phyloP scores from a whole-genome alignment of 2,329 filamentous ascomycete genomes.

The Fusarium citri region DNA sequence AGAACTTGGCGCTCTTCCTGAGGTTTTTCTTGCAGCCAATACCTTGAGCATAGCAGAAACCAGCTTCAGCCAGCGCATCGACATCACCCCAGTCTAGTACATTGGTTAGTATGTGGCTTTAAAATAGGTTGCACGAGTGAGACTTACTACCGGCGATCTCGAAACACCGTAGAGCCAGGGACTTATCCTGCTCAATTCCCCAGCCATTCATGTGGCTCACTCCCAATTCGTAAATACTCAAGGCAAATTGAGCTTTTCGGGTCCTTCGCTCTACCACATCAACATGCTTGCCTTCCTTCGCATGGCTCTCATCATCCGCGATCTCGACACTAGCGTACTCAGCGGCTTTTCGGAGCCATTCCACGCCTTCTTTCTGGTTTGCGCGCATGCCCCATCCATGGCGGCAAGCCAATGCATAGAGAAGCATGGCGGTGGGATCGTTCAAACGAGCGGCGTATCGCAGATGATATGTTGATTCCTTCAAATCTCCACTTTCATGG shows the following conservation, averaged over 20 bases:
- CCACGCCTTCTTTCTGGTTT: constrained; percentile 88
- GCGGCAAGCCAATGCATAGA: constrained; percentile 93
- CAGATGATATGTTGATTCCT: constrained; percentile 96
- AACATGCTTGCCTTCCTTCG: constrained; percentile 71
- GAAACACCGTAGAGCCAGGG: constrained; percentile 89
- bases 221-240: constrained; percentile 95
- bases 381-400: constrained; percentile 98
- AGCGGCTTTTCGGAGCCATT: constrained; percentile 92
- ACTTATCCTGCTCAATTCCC: constrained; percentile 94
- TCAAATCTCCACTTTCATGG: constrained; percentile 87
- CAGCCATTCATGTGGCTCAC: constrained; percentile 98
- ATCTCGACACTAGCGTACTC: constrained; percentile 86
- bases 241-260: constrained; percentile 90
- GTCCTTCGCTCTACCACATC: constrained; percentile 80
- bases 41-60: constrained; percentile 95
- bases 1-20: constrained; percentile 92
- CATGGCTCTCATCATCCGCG: constrained; percentile 79
- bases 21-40: constrained; percentile 95
- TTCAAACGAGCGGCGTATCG: constrained; percentile 87
- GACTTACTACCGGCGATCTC: constrained; percentile 87
- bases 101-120: constrained; percentile 34
- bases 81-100: constrained; percentile 86
- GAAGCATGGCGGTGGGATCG: constrained; percentile 92
- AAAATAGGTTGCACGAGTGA: too few relatives aligned
- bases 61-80: constrained; percentile 92